Evolutionary conservation across 2,329 filamentous ascomycete genomes (phyloP).

Genomic region (Xylariales sp.): DNA sequence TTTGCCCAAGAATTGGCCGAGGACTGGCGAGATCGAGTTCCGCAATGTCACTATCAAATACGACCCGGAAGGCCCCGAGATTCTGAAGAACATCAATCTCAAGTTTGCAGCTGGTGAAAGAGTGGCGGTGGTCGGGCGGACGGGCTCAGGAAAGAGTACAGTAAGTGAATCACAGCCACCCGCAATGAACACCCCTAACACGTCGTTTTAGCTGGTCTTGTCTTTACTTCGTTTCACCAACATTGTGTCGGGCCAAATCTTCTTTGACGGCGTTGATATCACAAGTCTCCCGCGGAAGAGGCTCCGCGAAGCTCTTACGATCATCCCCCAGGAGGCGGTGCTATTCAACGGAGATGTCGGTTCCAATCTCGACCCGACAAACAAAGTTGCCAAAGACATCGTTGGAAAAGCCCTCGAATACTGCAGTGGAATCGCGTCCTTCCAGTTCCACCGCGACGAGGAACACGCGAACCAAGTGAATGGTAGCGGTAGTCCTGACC

Average conservation of each 20-base stretch:
- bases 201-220: constrained; percentile 57
- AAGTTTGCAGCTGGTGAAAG: constrained; percentile 74
- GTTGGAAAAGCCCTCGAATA: constrained; percentile 70
- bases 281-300: constrained; percentile 61
- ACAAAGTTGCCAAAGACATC: constrained; percentile 62
- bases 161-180: constrained; percentile 55
- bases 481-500: constrained; percentile 35
- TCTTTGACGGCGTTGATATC: constrained; percentile 68
- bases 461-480: constrained; percentile 40
- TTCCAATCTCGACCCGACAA: constrained; percentile 73
- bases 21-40: constrained; percentile 61
- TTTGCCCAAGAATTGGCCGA: constrained; percentile 59
- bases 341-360: constrained; percentile 64
- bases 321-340: constrained; percentile 70
- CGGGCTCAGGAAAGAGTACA: constrained; percentile 85
- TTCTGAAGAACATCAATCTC: constrained; percentile 63
- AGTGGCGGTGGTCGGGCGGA: constrained; percentile 83
- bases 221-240: constrained; percentile 67
- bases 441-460: constrained; percentile 45
- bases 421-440: constrained; percentile 68
- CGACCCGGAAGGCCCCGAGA: constrained; percentile 58
- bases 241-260: constrained; percentile 62
- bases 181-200: constrained; percentile 22
- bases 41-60: constrained; percentile 64
- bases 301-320: constrained; percentile 65